Evolutionary conservation across 805 yeast genomes (phyloP).

Genomic region (Wickerhamiella dianesei): DNA sequence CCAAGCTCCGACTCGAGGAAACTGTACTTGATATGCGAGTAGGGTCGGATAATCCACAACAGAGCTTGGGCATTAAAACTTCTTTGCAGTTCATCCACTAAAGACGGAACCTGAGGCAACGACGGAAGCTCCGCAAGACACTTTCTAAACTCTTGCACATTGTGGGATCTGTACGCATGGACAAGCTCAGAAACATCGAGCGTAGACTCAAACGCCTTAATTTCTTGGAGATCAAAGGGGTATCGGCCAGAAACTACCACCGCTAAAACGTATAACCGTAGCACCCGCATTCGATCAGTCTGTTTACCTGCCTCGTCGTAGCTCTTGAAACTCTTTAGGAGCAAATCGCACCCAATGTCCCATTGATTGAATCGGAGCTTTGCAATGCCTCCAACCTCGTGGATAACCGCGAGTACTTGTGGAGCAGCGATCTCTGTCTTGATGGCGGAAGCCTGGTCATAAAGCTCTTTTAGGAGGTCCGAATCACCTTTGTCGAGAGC

Average conservation of each 20-base stretch:
- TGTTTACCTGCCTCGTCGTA: conserved; percentile 55
- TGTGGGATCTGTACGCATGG: conserved; percentile 24
- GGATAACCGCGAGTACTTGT: conserved; percentile 53
- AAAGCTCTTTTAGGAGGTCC: conserved; percentile 34
- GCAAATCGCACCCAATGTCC: conserved; percentile 41
- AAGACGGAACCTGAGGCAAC: conserved; percentile 3
- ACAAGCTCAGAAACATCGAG: conserved; percentile 22
- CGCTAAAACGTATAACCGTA: conserved; percentile 46
- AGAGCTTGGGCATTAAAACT: conserved; percentile 21
- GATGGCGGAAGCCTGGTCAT: conserved; percentile 35
- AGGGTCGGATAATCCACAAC: conserved; percentile 23
- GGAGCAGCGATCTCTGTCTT: conserved; percentile 57
- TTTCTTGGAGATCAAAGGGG: conserved; percentile 63
- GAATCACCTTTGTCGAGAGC: conserved; percentile 26
- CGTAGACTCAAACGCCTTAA: conserved; percentile 36
- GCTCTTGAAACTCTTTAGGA: conserved; percentile 43
- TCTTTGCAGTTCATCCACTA: conserved; percentile 19
- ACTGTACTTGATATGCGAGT: conserved; percentile 19
- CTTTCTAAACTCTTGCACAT: conserved; percentile 15
- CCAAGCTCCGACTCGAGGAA: conserved; percentile 18
- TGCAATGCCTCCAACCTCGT: conserved; percentile 64
- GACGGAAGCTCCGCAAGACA: conserved; percentile 6
- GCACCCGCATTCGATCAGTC: conserved; percentile 38
- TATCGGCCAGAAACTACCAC: conserved; percentile 49
- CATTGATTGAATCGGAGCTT: conserved; percentile 42